A percentile compares a stretch with the other conserved stretches of the same genome.
Evolutionary conservation across 306 rosid genomes (phyloP).

Genomic region (Prunus dulcis): DNA sequence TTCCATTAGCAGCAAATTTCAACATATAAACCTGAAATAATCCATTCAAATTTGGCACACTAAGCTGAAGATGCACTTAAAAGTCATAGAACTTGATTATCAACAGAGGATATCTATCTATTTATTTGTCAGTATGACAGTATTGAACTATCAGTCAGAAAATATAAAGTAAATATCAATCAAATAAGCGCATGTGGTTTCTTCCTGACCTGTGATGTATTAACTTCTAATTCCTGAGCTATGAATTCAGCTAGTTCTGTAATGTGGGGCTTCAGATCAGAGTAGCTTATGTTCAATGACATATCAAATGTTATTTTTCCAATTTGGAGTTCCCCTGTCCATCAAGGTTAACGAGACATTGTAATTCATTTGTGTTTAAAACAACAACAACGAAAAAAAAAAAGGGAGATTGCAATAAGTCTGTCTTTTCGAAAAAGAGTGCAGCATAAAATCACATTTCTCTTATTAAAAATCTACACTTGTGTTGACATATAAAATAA

Average conservation of each 20-base stretch:
- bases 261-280: slow-evolving; percentile 63
- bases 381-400: not conserved
- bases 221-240: slow-evolving; percentile 65
- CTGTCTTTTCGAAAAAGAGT: not conserved
- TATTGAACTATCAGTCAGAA: not conserved
- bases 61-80: slow-evolving; percentile 8
- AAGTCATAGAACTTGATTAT: not conserved
- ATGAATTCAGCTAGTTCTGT: slow-evolving; percentile 56
- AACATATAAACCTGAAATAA: slow-evolving; percentile 60
- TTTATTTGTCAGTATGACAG: not conserved
- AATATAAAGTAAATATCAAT: not conserved
- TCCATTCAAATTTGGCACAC: slow-evolving; percentile 16
- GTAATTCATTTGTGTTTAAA: not conserved
- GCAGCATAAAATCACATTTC: not conserved
- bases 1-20: slow-evolving; percentile 51
- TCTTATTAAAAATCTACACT: not conserved
- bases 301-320: slow-evolving; percentile 58
- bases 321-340: slow-evolving; percentile 64
- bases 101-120: not conserved
- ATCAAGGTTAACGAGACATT: slow-evolving; percentile 21
- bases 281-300: slow-evolving; percentile 65
- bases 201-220: slow-evolving; percentile 72
- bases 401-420: not conserved
- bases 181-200: slow-evolving; percentile 3
- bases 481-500: not conserved